Conservation (phyloP, 2,329 filamentous ascomycete genomes). For the Trichoderma asperellum region DNA sequence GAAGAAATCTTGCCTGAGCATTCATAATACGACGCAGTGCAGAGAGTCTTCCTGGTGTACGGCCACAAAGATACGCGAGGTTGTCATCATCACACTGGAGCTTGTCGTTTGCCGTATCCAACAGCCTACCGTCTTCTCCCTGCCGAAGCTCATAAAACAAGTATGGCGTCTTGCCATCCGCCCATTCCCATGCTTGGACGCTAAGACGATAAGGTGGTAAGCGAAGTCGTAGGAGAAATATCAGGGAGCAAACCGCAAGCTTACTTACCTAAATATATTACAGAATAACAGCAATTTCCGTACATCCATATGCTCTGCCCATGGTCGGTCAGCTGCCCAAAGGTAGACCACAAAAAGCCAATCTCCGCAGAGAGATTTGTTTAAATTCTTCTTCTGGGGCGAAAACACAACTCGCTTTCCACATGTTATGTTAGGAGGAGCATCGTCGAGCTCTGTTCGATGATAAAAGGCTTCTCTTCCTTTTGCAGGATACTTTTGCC, state of each 20-base stretch:
- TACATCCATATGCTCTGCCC: not conserved
- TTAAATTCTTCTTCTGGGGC: not conserved
- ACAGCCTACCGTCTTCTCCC: not conserved
- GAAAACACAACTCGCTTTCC: not conserved
- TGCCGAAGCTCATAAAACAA: conserved; percentile 6
- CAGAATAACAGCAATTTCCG: not conserved
- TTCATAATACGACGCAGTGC: not conserved
- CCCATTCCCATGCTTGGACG: conserved; percentile 4
- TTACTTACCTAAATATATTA: not conserved
- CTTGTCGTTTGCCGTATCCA: not conserved
- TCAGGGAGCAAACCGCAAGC: not conserved
- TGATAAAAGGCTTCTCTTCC: not conserved
- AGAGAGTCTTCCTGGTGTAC: not conserved
- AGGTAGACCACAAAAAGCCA: conserved; percentile 13
- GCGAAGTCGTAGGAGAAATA: no score
- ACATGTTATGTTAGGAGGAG: conserved; percentile 1
- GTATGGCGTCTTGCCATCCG: not conserved
- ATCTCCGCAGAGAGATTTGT: not conserved
- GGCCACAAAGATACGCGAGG: not conserved
- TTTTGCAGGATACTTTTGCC: not conserved
- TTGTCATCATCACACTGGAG: not conserved
- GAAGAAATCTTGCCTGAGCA: not conserved
- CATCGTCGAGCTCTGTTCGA: not conserved
- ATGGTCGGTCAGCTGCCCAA: not conserved
- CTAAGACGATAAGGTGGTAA: no score